These are phyloP conservation scores for Cladosporium sp. DNA, from an alignment of 2,329 filamentous ascomycete genomes.

Conservation along the genomic window DNA sequence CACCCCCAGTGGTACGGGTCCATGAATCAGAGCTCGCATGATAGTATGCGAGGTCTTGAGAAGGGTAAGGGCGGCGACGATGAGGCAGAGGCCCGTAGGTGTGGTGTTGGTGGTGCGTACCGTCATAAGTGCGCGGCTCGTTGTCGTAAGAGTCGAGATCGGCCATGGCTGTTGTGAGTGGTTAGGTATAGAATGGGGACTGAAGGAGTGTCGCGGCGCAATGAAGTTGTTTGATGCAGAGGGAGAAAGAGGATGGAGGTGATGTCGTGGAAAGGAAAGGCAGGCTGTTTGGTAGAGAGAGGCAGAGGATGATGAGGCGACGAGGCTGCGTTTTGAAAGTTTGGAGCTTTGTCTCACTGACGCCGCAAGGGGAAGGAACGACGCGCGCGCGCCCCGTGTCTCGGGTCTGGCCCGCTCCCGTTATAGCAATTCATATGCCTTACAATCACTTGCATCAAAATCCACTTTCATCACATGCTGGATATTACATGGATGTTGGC, in stretches of 20 bases:
- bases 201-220: conserved; percentile 2
- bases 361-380: neutral
- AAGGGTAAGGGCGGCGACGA: conserved; percentile 7
- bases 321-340: neutral
- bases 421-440: too few relatives aligned
- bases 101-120: conserved; percentile 43
- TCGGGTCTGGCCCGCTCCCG: neutral
- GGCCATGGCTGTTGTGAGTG: conserved; percentile 31
- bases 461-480: too few relatives aligned
- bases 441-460: too few relatives aligned
- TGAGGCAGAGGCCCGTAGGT: neutral
- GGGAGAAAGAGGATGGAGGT: conserved; percentile 1
- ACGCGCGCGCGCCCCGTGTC: neutral
- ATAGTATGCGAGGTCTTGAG: conserved; percentile 5
- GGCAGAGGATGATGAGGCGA: neutral
- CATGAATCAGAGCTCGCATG: conserved; percentile 11
- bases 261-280: neutral
- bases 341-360: too few relatives aligned
- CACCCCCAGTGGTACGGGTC: conserved; percentile 11
- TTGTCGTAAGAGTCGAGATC: conserved; percentile 61
- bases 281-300: too few relatives aligned
- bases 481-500: too few relatives aligned
- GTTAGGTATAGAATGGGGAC: neutral
- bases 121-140: conserved; percentile 62
- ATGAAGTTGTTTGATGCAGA: too few relatives aligned